These are phyloP conservation scores for Ramaria sp. DNA, from an alignment of 768 basidiomycete genomes.

Conservation along the genomic window DNA sequence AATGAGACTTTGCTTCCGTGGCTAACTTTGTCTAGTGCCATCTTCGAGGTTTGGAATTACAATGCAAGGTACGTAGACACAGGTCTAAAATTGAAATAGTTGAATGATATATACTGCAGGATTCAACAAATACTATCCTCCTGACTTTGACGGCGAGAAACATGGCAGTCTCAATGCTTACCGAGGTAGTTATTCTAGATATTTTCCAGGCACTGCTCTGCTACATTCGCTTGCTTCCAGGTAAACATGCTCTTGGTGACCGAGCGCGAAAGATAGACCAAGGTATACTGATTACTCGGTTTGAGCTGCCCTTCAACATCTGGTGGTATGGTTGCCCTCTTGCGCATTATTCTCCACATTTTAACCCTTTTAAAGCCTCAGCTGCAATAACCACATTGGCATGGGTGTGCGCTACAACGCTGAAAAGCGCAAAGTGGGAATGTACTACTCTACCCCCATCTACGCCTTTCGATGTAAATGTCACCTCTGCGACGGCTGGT, in stretches of 20 bases:
- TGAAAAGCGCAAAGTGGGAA: constrained; percentile 94
- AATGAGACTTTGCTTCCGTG: neutral
- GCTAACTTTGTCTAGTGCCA: neutral
- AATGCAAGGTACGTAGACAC: neutral
- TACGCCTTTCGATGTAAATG: constrained; percentile 97
- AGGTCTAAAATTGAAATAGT: neutral
- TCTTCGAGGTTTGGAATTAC: neutral
- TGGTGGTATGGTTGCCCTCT: constrained; percentile 64
- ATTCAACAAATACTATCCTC: constrained; percentile 74
- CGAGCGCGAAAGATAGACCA: constrained; percentile 93
- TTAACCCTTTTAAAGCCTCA: constrained; percentile 42
- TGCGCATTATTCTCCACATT: neutral
- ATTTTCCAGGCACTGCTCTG: neutral
- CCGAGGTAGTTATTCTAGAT: constrained; percentile 36
- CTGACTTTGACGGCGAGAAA: constrained; percentile 62
- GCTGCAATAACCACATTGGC: constrained; percentile 93
- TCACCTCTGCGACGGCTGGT: constrained; percentile 93
- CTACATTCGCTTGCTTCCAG: constrained; percentile 26
- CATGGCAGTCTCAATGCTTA: constrained; percentile 65
- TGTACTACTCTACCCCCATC: constrained; percentile 91
- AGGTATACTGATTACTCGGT: constrained; percentile 90
- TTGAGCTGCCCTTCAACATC: constrained; percentile 93
- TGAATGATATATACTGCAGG: constrained; percentile 24
- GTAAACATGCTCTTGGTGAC: constrained; percentile 90
- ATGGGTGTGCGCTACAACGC: constrained; percentile 99